Evolutionary conservation across 495 filamentous ascomycete genomes (phyloP).

Genomic region (Penicillium crystallinum): DNA sequence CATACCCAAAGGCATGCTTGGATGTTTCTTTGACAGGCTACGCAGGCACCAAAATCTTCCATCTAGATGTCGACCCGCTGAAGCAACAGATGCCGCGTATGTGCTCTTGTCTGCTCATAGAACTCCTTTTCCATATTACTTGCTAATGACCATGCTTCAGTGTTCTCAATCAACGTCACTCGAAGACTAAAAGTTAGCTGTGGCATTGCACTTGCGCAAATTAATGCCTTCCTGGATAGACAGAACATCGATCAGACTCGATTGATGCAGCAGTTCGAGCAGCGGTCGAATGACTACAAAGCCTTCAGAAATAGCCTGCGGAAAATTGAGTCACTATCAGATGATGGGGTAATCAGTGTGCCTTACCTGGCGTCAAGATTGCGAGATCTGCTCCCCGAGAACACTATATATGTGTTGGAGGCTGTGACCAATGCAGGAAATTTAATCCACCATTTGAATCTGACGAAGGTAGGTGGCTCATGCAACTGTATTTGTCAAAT

Average conservation of each 20-base stretch:
- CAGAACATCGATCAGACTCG: constrained; percentile 1
- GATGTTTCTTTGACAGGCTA: not conserved
- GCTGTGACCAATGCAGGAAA: constrained; percentile 76
- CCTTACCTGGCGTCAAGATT: constrained; percentile 33
- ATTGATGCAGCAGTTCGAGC: constrained; percentile 6
- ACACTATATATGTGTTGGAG: constrained; percentile 79
- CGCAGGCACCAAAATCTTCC: constrained; percentile 48
- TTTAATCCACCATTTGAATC: constrained; percentile 59
- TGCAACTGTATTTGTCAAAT: not conserved
- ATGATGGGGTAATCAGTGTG: constrained; percentile 7
- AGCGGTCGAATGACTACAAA: constrained; percentile 5
- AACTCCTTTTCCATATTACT: not conserved
- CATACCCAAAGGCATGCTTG: constrained; percentile 8
- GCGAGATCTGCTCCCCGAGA: constrained; percentile 57
- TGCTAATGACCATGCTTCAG: constrained; percentile 6
- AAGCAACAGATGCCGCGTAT: constrained; percentile 71
- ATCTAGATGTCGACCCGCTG: constrained; percentile 77
- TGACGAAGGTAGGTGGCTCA: constrained; percentile 7
- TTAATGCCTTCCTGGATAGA: constrained; percentile 13
- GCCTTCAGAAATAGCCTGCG: constrained; percentile 6
- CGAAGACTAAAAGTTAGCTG: constrained; percentile 27
- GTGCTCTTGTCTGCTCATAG: not conserved
- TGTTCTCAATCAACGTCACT: constrained; percentile 64
- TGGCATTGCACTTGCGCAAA: constrained; percentile 14
- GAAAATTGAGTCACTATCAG: constrained; percentile 2